Evolutionary conservation across 1,284 basidiomycete genomes (phyloP).

Genomic region (Neolentinus lepideus): DNA sequence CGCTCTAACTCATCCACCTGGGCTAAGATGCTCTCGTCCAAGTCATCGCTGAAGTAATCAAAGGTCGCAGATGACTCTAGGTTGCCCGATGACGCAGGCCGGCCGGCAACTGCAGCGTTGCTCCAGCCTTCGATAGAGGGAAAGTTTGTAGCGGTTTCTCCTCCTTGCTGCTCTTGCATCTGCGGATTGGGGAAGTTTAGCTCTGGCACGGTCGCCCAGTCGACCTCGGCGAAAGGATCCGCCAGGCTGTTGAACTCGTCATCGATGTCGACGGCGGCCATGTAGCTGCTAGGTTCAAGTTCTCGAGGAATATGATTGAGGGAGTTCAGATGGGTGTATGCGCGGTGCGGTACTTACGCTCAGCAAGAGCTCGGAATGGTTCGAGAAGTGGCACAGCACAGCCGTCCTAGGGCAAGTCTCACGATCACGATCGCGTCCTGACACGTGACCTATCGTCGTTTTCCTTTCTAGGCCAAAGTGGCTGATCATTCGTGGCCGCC

Average conservation of each 20-base stretch:
- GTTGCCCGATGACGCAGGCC: not conserved
- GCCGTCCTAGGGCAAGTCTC: not conserved
- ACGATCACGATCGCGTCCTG: not conserved
- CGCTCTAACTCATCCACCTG: constrained; percentile 15
- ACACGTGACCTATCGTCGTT: not conserved
- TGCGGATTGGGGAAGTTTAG: constrained; percentile 7
- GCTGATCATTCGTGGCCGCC: not conserved
- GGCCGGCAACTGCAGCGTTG: not conserved
- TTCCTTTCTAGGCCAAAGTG: not conserved
- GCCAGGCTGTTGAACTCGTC: constrained; percentile 7
- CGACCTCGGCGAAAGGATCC: constrained; percentile 14
- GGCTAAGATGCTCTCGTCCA: constrained; percentile 15
- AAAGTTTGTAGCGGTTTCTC: not conserved
- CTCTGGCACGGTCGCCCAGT: constrained; percentile 14
- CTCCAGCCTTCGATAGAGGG: not conserved
- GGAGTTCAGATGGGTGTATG: no score
- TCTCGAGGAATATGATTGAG: no score
- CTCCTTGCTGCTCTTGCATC: not conserved
- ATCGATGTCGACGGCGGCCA: not conserved
- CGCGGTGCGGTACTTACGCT: no score
- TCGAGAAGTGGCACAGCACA: no score
- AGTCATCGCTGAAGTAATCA: constrained; percentile 20
- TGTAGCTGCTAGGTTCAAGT: no score
- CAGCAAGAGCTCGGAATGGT: no score
- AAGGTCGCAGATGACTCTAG: constrained; percentile 6